Evolutionary conservation across 495 filamentous ascomycete species (phyloP).

Genomic region (Amniculicola lignicola): DNA sequence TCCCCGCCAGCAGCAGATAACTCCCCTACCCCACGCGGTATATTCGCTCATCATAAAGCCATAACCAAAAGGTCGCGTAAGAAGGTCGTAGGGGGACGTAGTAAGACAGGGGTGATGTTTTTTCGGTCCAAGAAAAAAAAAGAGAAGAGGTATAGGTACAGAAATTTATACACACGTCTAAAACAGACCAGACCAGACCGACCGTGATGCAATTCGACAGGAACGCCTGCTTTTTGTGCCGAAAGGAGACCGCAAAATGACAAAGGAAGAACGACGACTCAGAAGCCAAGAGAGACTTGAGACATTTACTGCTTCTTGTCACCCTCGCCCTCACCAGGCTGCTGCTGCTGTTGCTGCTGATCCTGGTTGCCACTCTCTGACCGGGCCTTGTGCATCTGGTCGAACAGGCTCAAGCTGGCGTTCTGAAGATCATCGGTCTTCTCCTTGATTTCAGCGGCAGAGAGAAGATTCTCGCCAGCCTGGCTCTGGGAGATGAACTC

Average conservation of each 20-base stretch:
- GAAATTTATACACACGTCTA: slow-evolving; percentile 27
- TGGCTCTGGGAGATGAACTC: slow-evolving; percentile 94
- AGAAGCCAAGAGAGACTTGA: too few relatives aligned
- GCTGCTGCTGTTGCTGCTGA: slow-evolving; percentile 52
- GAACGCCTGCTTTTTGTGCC: slow-evolving; percentile 31
- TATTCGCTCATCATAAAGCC: too few relatives aligned
- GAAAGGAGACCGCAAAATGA: slow-evolving; percentile 8
- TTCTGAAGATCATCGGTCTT: slow-evolving; percentile 97
- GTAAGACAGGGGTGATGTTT: too few relatives aligned
- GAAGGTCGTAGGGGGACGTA: too few relatives aligned
- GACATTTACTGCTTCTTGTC: slow-evolving; percentile 80
- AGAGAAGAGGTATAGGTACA: slow-evolving; percentile 34
- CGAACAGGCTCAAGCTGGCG: slow-evolving; percentile 92
- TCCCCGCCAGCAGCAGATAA: too few relatives aligned
- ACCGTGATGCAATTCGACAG: slow-evolving; percentile 28
- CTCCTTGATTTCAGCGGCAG: slow-evolving; percentile 88
- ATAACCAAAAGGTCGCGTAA: too few relatives aligned
- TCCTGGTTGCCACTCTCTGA: slow-evolving; percentile 17
- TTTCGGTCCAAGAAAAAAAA: slow-evolving; percentile 23
- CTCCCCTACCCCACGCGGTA: too few relatives aligned
- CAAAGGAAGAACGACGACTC: slow-evolving; percentile 3
- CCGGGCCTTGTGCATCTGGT: slow-evolving; percentile 99
- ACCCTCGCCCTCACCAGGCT: slow-evolving; percentile 51
- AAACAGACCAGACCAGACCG: slow-evolving; percentile 14
- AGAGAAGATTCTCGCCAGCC: slow-evolving; percentile 79